Conservation (phyloP, 176 grass and related monocot species). For the Tillandsia fasciculata region DNA sequence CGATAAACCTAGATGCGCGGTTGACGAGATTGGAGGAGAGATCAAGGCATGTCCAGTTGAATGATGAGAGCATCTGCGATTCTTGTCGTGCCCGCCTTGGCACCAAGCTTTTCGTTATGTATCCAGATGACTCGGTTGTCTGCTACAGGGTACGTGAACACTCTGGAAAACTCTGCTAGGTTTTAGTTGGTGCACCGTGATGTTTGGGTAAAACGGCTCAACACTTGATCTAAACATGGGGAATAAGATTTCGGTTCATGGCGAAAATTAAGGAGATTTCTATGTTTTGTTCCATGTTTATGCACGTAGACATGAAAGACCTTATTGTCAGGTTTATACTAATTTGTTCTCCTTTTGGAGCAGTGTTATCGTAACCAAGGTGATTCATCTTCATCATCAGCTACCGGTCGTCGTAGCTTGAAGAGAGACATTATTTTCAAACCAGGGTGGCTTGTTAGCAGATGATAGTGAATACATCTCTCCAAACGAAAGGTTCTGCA, state of each 20-base stretch:
- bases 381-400: slow-evolving; percentile 65
- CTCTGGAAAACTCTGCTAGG: slow-evolving; percentile 4
- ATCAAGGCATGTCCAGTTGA: slow-evolving; percentile 88
- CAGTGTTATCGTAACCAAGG: slow-evolving; percentile 92
- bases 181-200: neutral
- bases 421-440: slow-evolving; percentile 68
- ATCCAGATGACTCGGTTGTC: slow-evolving; percentile 84
- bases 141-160: slow-evolving; percentile 67
- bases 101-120: slow-evolving; percentile 97
- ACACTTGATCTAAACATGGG: neutral
- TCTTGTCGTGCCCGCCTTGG: slow-evolving; percentile 78
- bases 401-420: slow-evolving; percentile 28
- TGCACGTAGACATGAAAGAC: too few relatives aligned
- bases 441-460: slow-evolving; percentile 67
- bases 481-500: neutral
- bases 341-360: slow-evolving; percentile 14
- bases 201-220: neutral
- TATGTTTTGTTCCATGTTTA: too few relatives aligned
- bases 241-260: neutral
- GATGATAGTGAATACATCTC: slow-evolving; percentile 23
- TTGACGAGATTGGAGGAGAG: slow-evolving; percentile 91
- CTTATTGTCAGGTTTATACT: neutral
- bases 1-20: slow-evolving; percentile 69
- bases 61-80: slow-evolving; percentile 78
- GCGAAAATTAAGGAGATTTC: too few relatives aligned